Evolutionary conservation across 352 stramenopile species (phyloP).

Genomic region (Hyphochytrium catenoides): DNA sequence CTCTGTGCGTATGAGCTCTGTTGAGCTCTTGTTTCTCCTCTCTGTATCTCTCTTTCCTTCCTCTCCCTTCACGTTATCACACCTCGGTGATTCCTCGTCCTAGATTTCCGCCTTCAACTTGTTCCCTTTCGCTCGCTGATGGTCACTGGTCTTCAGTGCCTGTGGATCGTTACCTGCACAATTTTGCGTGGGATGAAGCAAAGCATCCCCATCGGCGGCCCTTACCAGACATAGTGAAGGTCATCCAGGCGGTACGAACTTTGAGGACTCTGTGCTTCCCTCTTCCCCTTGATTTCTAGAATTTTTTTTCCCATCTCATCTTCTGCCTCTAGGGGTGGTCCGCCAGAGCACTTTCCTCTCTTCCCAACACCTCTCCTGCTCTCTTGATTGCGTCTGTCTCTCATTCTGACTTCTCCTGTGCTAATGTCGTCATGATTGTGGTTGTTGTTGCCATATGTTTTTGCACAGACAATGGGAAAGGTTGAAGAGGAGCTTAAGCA

Average conservation of each 20-base stretch:
- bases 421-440: too few species aligned
- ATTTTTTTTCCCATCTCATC: neutral
- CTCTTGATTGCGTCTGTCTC: too few species aligned
- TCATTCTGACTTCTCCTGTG: too few species aligned
- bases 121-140: too few species aligned
- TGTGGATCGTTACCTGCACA: constrained; percentile 78
- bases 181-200: constrained; percentile 93
- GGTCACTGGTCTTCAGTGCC: constrained; percentile 23
- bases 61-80: too few species aligned
- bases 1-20: too few species aligned
- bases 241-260: constrained; percentile 63
- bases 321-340: neutral
- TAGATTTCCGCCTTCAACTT: too few species aligned
- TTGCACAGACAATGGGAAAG: constrained; percentile 49
- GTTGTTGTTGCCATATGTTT: too few species aligned
- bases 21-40: too few species aligned
- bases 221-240: constrained; percentile 81
- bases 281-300: neutral
- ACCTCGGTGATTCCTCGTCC: too few species aligned
- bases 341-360: neutral
- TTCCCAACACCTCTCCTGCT: too few species aligned
- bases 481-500: constrained; percentile 94
- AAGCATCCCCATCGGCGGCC: constrained; percentile 87
- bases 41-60: too few species aligned
- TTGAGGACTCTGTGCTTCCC: neutral